Evolutionary conservation across 2,329 filamentous ascomycete genomes (phyloP).

Genomic region (Penicillium sp.): DNA sequence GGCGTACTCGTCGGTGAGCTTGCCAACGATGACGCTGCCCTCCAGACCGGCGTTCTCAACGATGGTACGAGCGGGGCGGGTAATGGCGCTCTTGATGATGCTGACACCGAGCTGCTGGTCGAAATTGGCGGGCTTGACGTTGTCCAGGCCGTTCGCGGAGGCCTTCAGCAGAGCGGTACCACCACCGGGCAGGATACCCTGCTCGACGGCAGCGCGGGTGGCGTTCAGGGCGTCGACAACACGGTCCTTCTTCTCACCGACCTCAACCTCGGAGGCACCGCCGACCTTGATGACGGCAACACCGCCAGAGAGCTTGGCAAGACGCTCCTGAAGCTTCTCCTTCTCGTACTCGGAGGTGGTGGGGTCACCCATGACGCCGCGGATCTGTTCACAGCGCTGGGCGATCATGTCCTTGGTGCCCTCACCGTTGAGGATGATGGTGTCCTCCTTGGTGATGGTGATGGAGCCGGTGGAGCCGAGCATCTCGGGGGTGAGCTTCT

Average conservation of each 20-base stretch:
- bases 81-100: constrained; percentile 98
- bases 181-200: constrained; percentile 97
- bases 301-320: constrained; percentile 97
- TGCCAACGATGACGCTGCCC: constrained; percentile 94
- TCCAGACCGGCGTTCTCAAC: constrained; percentile 97
- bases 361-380: constrained; percentile 90
- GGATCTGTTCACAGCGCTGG: constrained; percentile 98
- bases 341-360: constrained; percentile 98
- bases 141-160: constrained; percentile 77
- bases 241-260: constrained; percentile 99
- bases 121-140: constrained; percentile 89
- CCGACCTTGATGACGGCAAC: constrained; percentile 99
- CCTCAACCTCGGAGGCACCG: constrained; percentile 95
- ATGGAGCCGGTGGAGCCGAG: constrained; percentile 96
- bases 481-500: constrained; percentile 95
- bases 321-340: constrained; percentile 99
- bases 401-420: constrained; percentile 90
- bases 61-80: constrained; percentile 87
- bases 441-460: constrained; percentile 99
- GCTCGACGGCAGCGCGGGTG: constrained; percentile 95
- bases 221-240: constrained; percentile 98
- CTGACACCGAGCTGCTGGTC: constrained; percentile 98
- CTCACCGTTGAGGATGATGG: constrained; percentile 95
- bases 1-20: constrained; percentile 92
- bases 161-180: constrained; percentile 98